Conservation (phyloP, 345 rosid species). For the Turnera subulata region DNA sequence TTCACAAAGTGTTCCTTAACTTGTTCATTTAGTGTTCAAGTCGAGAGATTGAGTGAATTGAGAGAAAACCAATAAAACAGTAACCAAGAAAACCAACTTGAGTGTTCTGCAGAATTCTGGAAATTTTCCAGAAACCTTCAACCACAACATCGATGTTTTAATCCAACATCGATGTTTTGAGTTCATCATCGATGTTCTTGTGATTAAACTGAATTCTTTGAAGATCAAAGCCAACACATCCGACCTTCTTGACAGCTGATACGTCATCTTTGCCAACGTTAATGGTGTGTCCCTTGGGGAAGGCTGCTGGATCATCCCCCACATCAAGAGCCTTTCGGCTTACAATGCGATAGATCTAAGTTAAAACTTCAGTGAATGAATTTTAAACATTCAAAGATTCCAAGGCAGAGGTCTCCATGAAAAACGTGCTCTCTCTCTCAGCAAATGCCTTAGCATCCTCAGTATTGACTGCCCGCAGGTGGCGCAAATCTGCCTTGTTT, state of each 20-base stretch:
- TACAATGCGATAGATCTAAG: conserved; percentile 1
- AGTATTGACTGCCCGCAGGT: conserved; percentile 1
- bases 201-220: too few species aligned
- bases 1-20: too few species aligned
- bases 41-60: too few species aligned
- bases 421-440: conserved; percentile 1
- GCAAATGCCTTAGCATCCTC: conserved; percentile 7
- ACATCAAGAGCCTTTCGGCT: conserved; percentile 2
- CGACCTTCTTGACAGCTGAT: not conserved
- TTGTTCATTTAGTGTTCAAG: too few species aligned
- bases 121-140: too few species aligned
- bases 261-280: conserved; percentile 9
- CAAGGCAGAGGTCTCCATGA: conserved; percentile 8
- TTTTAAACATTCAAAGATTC: conserved; percentile 5
- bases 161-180: too few species aligned
- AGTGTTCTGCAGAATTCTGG: too few species aligned
- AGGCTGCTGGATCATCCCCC: not conserved
- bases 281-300: conserved; percentile 6
- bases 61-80: too few species aligned
- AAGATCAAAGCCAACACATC: too few species aligned
- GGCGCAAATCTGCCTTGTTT: conserved; percentile 3
- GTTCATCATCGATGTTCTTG: too few species aligned
- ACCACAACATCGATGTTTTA: too few species aligned
- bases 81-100: too few species aligned
- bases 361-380: conserved; percentile 5